These are phyloP conservation scores for Hypoxylon rubiginosum DNA, from an alignment of 2,329 filamentous ascomycete species.

Conservation along the genomic window DNA sequence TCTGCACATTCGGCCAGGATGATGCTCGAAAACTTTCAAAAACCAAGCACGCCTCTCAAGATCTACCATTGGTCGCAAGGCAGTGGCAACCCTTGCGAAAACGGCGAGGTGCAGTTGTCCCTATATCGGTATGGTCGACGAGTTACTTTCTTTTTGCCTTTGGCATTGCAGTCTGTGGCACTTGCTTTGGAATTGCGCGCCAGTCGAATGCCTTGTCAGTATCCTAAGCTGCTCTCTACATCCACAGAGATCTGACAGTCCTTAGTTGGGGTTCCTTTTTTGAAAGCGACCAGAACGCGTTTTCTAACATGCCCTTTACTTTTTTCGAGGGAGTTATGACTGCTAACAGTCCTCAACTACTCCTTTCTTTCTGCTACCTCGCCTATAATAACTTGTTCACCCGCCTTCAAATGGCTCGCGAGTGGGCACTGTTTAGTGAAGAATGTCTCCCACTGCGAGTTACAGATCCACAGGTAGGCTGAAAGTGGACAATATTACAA, in stretches of 20 bases:
- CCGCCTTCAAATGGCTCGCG: constrained; percentile 56
- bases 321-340: constrained; percentile 34
- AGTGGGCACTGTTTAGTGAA: constrained; percentile 57
- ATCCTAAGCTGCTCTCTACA: not conserved
- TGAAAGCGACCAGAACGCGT: constrained; percentile 30
- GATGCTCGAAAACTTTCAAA: constrained; percentile 23
- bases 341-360: constrained; percentile 57
- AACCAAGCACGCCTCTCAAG: not conserved
- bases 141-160: constrained; percentile 38
- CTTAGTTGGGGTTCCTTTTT: constrained; percentile 20
- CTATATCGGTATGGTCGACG: constrained; percentile 34
- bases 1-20: constrained; percentile 37
- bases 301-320: constrained; percentile 15
- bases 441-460: constrained; percentile 53
- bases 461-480: constrained; percentile 47
- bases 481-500: not conserved
- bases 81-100: constrained; percentile 22
- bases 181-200: constrained; percentile 1
- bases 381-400: constrained; percentile 59
- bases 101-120: constrained; percentile 28
- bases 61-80: constrained; percentile 18
- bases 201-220: not conserved
- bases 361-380: constrained; percentile 59
- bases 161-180: constrained; percentile 23
- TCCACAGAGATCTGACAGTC: not conserved